These are phyloP conservation scores for Tephrocybe sp. DNA, from an alignment of 768 basidiomycete genomes.

Conservation along the genomic window DNA sequence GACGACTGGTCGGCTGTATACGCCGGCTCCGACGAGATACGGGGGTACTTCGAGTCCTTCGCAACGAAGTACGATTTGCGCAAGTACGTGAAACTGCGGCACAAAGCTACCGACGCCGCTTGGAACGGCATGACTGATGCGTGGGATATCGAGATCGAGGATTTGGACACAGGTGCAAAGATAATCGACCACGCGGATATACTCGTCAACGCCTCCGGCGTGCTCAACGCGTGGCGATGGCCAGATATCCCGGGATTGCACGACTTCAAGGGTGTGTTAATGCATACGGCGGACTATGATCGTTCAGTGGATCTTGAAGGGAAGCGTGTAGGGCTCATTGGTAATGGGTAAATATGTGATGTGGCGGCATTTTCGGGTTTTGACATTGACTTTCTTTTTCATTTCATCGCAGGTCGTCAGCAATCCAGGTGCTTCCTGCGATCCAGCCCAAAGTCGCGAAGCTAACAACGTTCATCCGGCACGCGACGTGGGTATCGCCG, in stretches of 20 bases:
- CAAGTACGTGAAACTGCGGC: conserved; percentile 28
- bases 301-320: conserved; percentile 26
- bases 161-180: conserved; percentile 15
- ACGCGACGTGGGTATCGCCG: conserved; percentile 29
- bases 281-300: conserved; percentile 36
- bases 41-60: conserved; percentile 26
- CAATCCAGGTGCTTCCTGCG: conserved; percentile 30
- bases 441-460: conserved; percentile 33
- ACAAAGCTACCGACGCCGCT: conserved; percentile 24
- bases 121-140: conserved; percentile 25
- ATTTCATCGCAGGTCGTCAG: conserved; percentile 25
- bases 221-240: conserved; percentile 37
- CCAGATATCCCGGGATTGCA: conserved; percentile 33
- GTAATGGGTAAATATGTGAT: conserved; percentile 28
- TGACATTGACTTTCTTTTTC: neutral
- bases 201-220: conserved; percentile 29
- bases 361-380: neutral
- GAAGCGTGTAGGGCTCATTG: conserved; percentile 35
- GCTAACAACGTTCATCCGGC: conserved; percentile 30
- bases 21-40: conserved; percentile 27
- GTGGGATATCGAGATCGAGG: conserved; percentile 28
- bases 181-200: conserved; percentile 28
- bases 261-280: conserved; percentile 28
- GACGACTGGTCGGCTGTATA: conserved; percentile 30
- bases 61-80: conserved; percentile 26